Conservation (phyloP, 2,329 filamentous ascomycete genomes). For the Setomelanomma holmii region DNA sequence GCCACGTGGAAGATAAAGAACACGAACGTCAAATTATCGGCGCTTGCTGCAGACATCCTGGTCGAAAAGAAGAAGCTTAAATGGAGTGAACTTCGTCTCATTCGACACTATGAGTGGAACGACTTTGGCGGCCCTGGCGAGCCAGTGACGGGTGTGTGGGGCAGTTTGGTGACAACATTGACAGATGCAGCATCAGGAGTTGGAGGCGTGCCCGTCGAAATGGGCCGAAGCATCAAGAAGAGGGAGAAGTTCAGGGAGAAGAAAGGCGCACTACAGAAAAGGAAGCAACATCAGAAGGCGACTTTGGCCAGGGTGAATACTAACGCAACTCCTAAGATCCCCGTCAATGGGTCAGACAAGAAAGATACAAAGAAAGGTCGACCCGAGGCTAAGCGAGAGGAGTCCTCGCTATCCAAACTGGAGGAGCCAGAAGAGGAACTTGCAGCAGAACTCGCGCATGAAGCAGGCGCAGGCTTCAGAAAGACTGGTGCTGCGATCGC, state of each 20-base stretch:
- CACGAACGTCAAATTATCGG: slow-evolving; percentile 66
- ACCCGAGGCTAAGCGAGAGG: slow-evolving; percentile 26
- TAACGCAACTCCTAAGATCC: no score
- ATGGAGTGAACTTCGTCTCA: slow-evolving; percentile 68
- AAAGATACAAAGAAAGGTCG: slow-evolving; percentile 12
- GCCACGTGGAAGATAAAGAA: slow-evolving; percentile 72
- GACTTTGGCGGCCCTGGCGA: slow-evolving; percentile 79
- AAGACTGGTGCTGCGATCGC: slow-evolving; percentile 61
- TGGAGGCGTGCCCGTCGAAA: slow-evolving; percentile 67
- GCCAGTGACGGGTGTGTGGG: slow-evolving; percentile 71
- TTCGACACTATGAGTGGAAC: slow-evolving; percentile 76
- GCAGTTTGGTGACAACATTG: slow-evolving; percentile 66
- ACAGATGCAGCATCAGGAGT: slow-evolving; percentile 68
- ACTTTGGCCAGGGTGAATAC: slow-evolving; percentile 28
- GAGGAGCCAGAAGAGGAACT: slow-evolving; percentile 42
- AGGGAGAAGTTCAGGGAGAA: slow-evolving; percentile 60
- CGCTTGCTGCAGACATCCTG: slow-evolving; percentile 70
- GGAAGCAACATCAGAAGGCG: slow-evolving; percentile 35
- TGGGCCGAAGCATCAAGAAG: slow-evolving; percentile 65
- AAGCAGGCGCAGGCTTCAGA: slow-evolving; percentile 61
- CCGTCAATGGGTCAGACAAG: no score
- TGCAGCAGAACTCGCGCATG: slow-evolving; percentile 50
- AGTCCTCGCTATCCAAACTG: slow-evolving; percentile 39
- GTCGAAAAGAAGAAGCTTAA: slow-evolving; percentile 66
- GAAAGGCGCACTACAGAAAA: slow-evolving; percentile 48